Evolutionary conservation across 805 yeast species (phyloP).

Genomic region (Tetrapisispora pingtungensis): DNA sequence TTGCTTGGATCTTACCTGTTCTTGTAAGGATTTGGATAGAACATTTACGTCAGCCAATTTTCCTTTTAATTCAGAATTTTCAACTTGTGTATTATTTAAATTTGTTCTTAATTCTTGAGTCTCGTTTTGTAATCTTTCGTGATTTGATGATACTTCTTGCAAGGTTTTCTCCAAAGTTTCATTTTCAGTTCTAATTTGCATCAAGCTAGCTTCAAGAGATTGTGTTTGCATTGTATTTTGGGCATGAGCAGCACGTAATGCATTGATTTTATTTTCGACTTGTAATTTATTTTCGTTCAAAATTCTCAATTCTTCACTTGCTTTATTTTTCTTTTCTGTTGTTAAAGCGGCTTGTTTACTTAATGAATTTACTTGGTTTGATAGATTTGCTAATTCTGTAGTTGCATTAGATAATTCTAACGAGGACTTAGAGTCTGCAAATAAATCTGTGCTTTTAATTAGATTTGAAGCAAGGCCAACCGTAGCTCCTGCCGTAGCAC

Average conservation of each 20-base stretch:
- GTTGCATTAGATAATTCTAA: conserved; percentile 68
- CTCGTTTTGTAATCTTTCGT: conserved; percentile 58
- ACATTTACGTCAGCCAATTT: conserved; percentile 56
- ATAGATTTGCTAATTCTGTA: conserved; percentile 75
- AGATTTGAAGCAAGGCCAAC: conserved; percentile 16
- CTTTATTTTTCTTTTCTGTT: conserved; percentile 59
- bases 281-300: conserved; percentile 58
- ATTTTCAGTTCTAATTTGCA: conserved; percentile 53
- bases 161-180: conserved; percentile 63
- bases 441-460: conserved; percentile 36
- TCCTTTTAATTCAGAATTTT: conserved; percentile 57
- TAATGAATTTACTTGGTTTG: conserved; percentile 74
- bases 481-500: conserved; percentile 14
- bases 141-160: conserved; percentile 67
- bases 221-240: conserved; percentile 68
- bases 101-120: conserved; percentile 49
- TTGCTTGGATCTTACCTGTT: conserved; percentile 42
- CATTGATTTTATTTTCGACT: conserved; percentile 59
- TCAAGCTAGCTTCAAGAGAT: conserved; percentile 54
- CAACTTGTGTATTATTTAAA: conserved; percentile 58
- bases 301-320: conserved; percentile 67
- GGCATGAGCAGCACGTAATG: conserved; percentile 62
- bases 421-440: conserved; percentile 51
- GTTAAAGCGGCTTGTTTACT: conserved; percentile 63
- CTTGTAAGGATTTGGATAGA: conserved; percentile 50